phyloP scores from a whole-genome alignment of 176 grass and related monocot genomes.

The Oryza meyeriana region DNA sequence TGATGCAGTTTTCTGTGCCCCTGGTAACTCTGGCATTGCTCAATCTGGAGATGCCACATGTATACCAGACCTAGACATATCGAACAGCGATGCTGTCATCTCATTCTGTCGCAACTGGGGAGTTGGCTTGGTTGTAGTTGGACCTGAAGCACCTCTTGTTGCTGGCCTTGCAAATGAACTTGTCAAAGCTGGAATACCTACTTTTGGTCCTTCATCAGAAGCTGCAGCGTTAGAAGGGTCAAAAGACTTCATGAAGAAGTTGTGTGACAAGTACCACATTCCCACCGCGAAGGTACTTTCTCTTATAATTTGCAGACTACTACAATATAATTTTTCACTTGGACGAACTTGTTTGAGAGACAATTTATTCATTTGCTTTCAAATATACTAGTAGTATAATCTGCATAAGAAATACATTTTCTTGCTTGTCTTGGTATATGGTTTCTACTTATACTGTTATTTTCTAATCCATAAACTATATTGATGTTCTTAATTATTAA shows the following conservation, averaged over 20 bases:
- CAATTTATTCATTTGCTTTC: not conserved
- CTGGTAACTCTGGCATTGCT: conserved; percentile 63
- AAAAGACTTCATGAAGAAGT: conserved; percentile 75
- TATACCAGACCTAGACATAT: conserved; percentile 47
- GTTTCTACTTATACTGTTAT: not conserved
- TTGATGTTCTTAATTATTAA: not conserved
- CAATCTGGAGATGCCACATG: conserved; percentile 62
- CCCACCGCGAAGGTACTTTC: conserved; percentile 60
- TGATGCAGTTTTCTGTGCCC: conserved; percentile 60
- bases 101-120: conserved; percentile 46
- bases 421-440: not conserved
- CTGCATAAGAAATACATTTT: not conserved
- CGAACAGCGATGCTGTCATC: conserved; percentile 40
- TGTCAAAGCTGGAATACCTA: conserved; percentile 43
- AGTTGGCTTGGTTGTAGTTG: conserved; percentile 59
- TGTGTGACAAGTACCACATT: conserved; percentile 65
- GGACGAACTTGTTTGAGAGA: not conserved
- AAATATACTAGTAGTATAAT: not conserved
- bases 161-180: conserved; percentile 61
- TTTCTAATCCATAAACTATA: not conserved
- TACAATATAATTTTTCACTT: not conserved
- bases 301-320: not conserved
- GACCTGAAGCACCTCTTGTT: conserved; percentile 62
- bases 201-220: conserved; percentile 62
- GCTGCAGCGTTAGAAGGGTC: conserved; percentile 69